Conservation (phyloP, 805 yeast species). For the Starmera amethionina region DNA sequence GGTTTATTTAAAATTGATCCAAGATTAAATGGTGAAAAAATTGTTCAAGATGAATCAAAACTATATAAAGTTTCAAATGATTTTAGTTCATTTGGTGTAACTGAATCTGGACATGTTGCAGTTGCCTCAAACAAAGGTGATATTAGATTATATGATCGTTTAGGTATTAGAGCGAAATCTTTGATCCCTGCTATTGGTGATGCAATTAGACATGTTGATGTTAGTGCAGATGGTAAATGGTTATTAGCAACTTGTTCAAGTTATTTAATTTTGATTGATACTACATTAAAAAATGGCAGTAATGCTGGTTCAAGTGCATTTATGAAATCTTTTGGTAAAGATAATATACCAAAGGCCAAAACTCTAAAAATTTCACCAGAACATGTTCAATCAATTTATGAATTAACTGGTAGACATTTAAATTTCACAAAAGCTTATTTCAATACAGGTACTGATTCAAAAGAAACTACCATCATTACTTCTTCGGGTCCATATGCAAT, state of each 20-base stretch:
- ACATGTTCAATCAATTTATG: slow-evolving; percentile 53
- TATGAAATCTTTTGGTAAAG: slow-evolving; percentile 50
- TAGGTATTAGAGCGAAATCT: slow-evolving; percentile 73
- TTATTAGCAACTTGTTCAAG: slow-evolving; percentile 69
- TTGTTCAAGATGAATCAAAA: slow-evolving; percentile 48
- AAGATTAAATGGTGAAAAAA: slow-evolving; percentile 46
- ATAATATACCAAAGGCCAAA: slow-evolving; percentile 58
- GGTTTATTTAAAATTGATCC: slow-evolving; percentile 76
- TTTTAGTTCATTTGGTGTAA: slow-evolving; percentile 58
- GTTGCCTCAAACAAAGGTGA: slow-evolving; percentile 72
- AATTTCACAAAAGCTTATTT: slow-evolving; percentile 67
- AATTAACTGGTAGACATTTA: slow-evolving; percentile 37
- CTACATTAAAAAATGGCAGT: slow-evolving; percentile 50
- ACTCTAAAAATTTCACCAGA: slow-evolving; percentile 62
- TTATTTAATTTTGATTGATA: slow-evolving; percentile 62
- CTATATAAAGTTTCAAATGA: slow-evolving; percentile 43
- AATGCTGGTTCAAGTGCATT: slow-evolving; percentile 56
- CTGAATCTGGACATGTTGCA: slow-evolving; percentile 65
- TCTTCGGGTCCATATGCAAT: slow-evolving; percentile 78
- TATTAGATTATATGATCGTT: slow-evolving; percentile 58
- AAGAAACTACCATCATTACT: slow-evolving; percentile 65
- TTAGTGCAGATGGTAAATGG: slow-evolving; percentile 75
- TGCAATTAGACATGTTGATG: slow-evolving; percentile 53
- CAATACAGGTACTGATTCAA: slow-evolving; percentile 55
- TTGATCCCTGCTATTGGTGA: slow-evolving; percentile 80